Evolutionary conservation across 495 filamentous ascomycete species (phyloP).

Genomic region (Aspergillus asperescens): DNA sequence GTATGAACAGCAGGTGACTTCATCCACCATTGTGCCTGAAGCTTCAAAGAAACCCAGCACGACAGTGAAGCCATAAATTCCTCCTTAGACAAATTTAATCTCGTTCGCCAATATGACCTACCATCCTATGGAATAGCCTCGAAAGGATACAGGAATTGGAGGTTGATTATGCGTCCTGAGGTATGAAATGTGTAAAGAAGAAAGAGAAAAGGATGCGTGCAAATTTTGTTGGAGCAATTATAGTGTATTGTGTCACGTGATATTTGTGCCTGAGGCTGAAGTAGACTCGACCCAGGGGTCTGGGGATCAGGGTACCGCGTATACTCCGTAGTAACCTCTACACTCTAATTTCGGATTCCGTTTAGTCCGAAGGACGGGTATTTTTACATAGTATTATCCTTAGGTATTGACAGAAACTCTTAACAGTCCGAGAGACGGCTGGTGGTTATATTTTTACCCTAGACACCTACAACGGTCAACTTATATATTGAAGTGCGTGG

Average conservation of each 20-base stretch:
- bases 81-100: slow-evolving; percentile 25
- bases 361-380: too few relatives aligned
- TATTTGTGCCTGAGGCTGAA: not conserved
- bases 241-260: slow-evolving; percentile 20
- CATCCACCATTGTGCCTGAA: slow-evolving; percentile 34
- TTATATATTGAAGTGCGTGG: too few relatives aligned
- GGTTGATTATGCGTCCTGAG: slow-evolving; percentile 53
- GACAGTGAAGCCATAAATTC: slow-evolving; percentile 31
- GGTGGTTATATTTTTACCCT: too few relatives aligned
- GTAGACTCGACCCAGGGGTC: not conserved
- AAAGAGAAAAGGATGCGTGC: slow-evolving; percentile 16
- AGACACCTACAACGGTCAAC: too few relatives aligned
- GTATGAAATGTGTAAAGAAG: slow-evolving; percentile 42
- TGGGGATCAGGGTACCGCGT: too few relatives aligned
- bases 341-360: too few relatives aligned
- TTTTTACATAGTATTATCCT: too few relatives aligned
- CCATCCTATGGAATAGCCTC: slow-evolving; percentile 37
- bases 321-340: too few relatives aligned
- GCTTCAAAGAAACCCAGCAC: slow-evolving; percentile 23
- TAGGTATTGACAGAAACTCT: too few relatives aligned
- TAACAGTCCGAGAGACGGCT: too few relatives aligned
- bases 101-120: slow-evolving; percentile 53
- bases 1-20: slow-evolving; percentile 40
- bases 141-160: slow-evolving; percentile 34
- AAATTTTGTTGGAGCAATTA: slow-evolving; percentile 19